phyloP scores from a whole-genome alignment of 2,329 filamentous ascomycete genomes.

The Boeremia exigua region DNA sequence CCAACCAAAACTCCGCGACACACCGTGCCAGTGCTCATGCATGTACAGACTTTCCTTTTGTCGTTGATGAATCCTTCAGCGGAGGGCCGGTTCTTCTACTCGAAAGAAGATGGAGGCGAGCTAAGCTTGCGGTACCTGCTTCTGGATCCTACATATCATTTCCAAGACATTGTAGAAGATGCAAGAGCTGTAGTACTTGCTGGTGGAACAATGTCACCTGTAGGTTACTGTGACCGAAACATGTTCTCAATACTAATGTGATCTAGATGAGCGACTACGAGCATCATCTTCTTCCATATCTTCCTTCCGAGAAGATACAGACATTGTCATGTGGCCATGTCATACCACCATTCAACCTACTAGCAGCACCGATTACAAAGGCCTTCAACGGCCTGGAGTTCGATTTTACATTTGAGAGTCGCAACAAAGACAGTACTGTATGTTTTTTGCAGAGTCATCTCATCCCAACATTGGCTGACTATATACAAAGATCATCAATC shows the following conservation, averaged over 20 bases:
- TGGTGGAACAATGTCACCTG: constrained; percentile 95
- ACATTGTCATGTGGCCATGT: constrained; percentile 95
- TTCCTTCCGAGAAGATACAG: constrained; percentile 67
- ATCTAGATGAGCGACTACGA: constrained; percentile 81
- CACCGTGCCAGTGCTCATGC: constrained; percentile 63
- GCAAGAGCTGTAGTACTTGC: constrained; percentile 88
- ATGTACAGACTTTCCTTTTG: constrained; percentile 73
- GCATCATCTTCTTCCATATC: constrained; percentile 81
- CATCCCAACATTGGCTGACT: constrained; percentile 1
- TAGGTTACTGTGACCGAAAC: constrained; percentile 39
- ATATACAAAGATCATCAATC: constrained; percentile 63
- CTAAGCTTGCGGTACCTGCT: constrained; percentile 82
- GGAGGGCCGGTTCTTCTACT: constrained; percentile 67
- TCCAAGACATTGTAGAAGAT: constrained; percentile 83
- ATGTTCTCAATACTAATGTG: constrained; percentile 5
- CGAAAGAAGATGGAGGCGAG: constrained; percentile 55
- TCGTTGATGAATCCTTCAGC: constrained; percentile 84
- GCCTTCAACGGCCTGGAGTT: constrained; percentile 63
- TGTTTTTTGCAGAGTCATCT: constrained; percentile 6
- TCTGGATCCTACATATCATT: constrained; percentile 88
- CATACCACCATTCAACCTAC: constrained; percentile 80
- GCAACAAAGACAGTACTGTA: constrained; percentile 70
- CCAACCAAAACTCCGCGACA: constrained; percentile 24
- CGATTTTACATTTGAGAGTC: constrained; percentile 86
- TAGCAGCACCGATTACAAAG: constrained; percentile 72